Evolutionary conservation across 148 eudicot species (phyloP), one percentile per base, ranked within the genome.

Genomic region (Agrostemma githago): DNA sequence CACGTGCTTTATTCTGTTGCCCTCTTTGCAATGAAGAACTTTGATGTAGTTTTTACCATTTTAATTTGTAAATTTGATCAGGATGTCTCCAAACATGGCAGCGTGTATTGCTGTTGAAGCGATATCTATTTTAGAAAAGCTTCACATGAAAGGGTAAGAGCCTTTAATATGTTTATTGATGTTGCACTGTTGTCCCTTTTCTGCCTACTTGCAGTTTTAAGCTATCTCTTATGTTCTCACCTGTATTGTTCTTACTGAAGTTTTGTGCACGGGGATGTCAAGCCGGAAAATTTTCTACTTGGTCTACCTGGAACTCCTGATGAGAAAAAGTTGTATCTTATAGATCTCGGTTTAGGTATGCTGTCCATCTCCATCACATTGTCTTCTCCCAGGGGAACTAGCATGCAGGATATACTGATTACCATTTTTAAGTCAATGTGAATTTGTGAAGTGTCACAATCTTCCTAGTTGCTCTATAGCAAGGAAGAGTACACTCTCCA

Each of bases 81-180:
- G 98, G 89, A 93, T 93, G 98, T 84, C 98, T 57, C 96, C 96
- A 39, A 85, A 62, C 74, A 93, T 90, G 96, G 98, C 69, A 56
- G 96, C 98, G 72, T 93, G 98, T 84, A 90, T 93, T 78, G 98
- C 98, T 6, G 98, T 93, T 71, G 98, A 93, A 83, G 96, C 98
- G 21, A 88, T 93, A 79, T 93, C 98, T 40, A 93, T 93, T 71
- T 85, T 93, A 15, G 98, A 93, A 86, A 93, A 93, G 84, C 93
- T 93, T 77, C 98, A 93, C 68, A 76, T 76, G 62, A 90, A 93
- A 78, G 96, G 98, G 98, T 93, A 63, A 78, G 79, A 51, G 58
- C 20, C 62, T 72, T 64, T 54, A 42, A 54, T 51, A 61, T 62
- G 44, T 5, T 72, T 37, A n/a, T 6, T 72, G 63, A 8, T 70